phyloP scores from a whole-genome alignment of 768 basidiomycete genomes.

The Tylopilus sp. region DNA sequence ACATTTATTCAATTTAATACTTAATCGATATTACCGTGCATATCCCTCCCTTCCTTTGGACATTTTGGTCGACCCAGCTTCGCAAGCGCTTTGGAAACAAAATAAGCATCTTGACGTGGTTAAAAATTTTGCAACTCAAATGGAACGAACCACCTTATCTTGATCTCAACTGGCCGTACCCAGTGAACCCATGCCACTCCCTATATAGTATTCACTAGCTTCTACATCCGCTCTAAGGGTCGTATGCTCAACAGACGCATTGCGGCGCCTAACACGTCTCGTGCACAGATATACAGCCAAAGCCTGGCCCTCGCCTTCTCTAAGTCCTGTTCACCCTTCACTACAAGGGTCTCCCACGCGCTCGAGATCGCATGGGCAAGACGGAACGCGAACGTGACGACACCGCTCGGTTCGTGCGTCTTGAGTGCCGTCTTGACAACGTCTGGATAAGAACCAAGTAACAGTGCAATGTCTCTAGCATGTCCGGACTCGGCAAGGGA shows the following conservation, averaged over 20 bases:
- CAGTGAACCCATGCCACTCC: too few relatives aligned
- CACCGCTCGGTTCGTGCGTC: constrained; percentile 83
- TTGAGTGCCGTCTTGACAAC: constrained; percentile 83
- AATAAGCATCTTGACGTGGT: neutral
- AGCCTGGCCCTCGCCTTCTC: constrained; percentile 80
- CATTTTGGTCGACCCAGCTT: constrained; percentile 6
- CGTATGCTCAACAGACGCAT: constrained; percentile 86
- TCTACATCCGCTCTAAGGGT: constrained; percentile 89
- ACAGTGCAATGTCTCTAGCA: constrained; percentile 79
- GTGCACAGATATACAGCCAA: constrained; percentile 84
- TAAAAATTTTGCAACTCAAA: neutral
- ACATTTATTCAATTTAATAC: neutral
- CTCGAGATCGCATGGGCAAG: constrained; percentile 85
- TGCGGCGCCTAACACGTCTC: constrained; percentile 84
- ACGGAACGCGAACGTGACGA: constrained; percentile 88
- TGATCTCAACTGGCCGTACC: too few relatives aligned
- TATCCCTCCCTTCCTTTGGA: neutral
- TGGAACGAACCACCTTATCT: too few relatives aligned
- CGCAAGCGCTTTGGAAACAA: constrained; percentile 18
- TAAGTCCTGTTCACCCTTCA: constrained; percentile 75
- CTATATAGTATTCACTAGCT: too few relatives aligned
- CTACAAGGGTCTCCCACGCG: constrained; percentile 89
- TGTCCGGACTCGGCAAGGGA: constrained; percentile 66
- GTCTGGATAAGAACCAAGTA: constrained; percentile 90
- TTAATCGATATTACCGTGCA: neutral